phyloP scores from a whole-genome alignment of 129 eudicot genomes.

The Ambrosia artemisiifolia region DNA sequence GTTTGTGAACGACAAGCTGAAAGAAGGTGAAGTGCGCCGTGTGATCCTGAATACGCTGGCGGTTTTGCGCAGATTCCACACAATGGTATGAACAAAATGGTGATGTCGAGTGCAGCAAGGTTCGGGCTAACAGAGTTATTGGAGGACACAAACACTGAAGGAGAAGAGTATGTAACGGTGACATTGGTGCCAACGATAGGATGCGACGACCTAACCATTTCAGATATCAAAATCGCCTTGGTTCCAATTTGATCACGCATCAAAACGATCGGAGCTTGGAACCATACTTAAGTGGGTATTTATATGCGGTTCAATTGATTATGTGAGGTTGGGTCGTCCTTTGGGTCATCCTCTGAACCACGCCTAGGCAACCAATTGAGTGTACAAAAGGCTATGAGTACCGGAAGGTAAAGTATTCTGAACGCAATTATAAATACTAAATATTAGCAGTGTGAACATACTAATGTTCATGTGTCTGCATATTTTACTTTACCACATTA shows the following conservation, averaged over 20 bases:
- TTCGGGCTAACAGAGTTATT: constrained; percentile 51
- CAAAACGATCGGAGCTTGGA: background rate
- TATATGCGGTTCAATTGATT: too few species aligned
- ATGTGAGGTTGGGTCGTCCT: too few species aligned
- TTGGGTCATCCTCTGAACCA: too few species aligned
- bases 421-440: too few species aligned
- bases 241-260: background rate
- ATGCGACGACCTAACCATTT: constrained; percentile 35
- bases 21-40: constrained; percentile 16
- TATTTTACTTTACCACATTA: too few species aligned
- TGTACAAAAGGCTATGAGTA: too few species aligned
- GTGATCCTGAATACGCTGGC: constrained; percentile 51
- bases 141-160: constrained; percentile 38
- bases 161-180: constrained; percentile 40
- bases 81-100: constrained; percentile 1
- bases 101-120: constrained; percentile 17
- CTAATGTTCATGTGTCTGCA: too few species aligned
- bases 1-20: background rate
- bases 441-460: too few species aligned
- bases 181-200: constrained; percentile 43
- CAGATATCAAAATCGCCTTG: constrained; percentile 36
- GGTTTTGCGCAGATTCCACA: constrained; percentile 46
- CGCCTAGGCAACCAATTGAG: too few species aligned
- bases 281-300: too few species aligned
- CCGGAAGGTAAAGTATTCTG: too few species aligned